Evolutionary conservation across 2,329 filamentous ascomycete species (phyloP).

Genomic region (Trichophyton simii): DNA sequence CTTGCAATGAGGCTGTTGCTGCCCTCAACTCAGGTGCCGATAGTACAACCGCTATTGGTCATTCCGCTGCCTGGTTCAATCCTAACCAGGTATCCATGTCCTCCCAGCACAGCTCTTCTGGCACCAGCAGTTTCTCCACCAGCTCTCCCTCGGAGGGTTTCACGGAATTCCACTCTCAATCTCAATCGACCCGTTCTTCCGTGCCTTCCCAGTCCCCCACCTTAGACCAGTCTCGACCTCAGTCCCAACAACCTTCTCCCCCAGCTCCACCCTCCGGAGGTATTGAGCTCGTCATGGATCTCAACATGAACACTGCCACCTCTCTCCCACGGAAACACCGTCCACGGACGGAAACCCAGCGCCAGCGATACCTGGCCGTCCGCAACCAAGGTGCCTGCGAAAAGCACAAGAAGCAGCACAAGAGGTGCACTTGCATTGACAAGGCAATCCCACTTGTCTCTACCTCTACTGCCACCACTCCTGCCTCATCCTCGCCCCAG

Average conservation of each 20-base stretch:
- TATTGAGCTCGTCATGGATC: conserved; percentile 30
- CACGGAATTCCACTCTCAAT: not conserved
- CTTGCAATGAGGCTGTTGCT: conserved; percentile 14
- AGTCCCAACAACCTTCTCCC: not conserved
- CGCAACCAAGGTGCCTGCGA: conserved; percentile 33
- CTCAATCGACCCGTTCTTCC: not conserved
- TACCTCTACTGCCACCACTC: too few relatives aligned
- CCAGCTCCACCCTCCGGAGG: conserved; percentile 15
- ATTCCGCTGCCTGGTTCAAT: conserved; percentile 5
- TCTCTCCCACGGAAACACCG: conserved; percentile 32
- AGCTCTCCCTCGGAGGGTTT: not conserved
- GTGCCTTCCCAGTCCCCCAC: not conserved
- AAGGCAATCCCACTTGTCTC: not conserved
- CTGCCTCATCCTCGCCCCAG: not conserved
- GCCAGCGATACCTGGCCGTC: conserved; percentile 33
- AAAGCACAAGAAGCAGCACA: conserved; percentile 34
- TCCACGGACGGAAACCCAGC: conserved; percentile 30
- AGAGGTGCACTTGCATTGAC: conserved; percentile 32
- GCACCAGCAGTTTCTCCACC: conserved; percentile 16
- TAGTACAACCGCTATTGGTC: not conserved
- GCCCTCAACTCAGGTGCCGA: conserved; percentile 5
- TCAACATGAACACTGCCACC: conserved; percentile 34
- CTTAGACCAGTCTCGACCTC: not conserved
- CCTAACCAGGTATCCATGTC: conserved; percentile 4
- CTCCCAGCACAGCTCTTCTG: conserved; percentile 9